Base-by-base conservation (phyloP, 345 rosid species). In the Arabidopsis suecica region DNA sequence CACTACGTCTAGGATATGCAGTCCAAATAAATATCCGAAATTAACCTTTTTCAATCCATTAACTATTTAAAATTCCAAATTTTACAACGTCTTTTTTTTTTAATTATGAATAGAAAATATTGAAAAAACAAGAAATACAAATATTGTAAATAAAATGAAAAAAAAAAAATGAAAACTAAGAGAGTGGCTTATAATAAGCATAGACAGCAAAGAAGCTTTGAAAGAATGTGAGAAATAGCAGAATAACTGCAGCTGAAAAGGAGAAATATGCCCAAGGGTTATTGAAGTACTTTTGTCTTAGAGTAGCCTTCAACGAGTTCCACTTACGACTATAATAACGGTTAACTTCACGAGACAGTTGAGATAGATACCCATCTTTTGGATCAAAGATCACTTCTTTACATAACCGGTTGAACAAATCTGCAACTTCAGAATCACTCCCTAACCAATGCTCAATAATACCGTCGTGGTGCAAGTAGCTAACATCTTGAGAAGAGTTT, bases 391-490 rank as follows among this genome's bases (percentile, higher is more conserved):
- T 86, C 36, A 87, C 97, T 77, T 87, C 97, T 72, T 86, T 83
- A 53, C 97, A 87, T 5, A 91, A 82, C 5, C 87, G 82, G 83
- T 91, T 88, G 84, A 89, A 84, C 48, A 91, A 84, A 62, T 91
- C 88, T 1, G 95, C 93, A n/a, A 89, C 97, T 68, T 88, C 96
- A 0, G 83, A 78, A 28, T 91, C 93, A 38, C 90, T 89, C 30
- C 93, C 96, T 1, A 89, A 89, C 91, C 93, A 88, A 69, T 89
- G 91, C 82, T 91, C 91, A 0, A 89, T 74, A 13, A 88, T 89
- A 22, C 91, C 95, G 3, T 75, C 68, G 48, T 79, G 86, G 73
- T 88, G 96, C 13, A 91, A 87, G 88, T 86, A 83, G 2, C 83
- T 87, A 0, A 89, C 91, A 20, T 88, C 97, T 74, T 79, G 84